Evolutionary conservation across 2,329 filamentous ascomycete species (phyloP), one percentile per base, ranked within the genome.

Genomic region (Cercospora citrullina): DNA sequence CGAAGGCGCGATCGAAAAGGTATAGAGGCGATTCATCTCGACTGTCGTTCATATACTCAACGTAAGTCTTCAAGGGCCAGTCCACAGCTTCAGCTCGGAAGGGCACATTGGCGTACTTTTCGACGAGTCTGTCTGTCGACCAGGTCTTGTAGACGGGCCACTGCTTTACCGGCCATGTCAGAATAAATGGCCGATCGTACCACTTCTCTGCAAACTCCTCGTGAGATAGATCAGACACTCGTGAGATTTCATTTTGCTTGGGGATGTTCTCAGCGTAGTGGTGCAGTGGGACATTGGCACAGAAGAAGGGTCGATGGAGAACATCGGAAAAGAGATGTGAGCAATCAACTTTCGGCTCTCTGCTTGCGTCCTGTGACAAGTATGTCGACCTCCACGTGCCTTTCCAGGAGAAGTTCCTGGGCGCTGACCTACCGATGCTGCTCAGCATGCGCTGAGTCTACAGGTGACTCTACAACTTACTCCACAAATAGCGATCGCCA

Each of bases 41-140:
- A 76, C 87, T 94, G 76, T 91, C 86, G 51, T 84, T 82, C 90
- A 97, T 92, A 79, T 98, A 99, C 55, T 88, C 83, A 70, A 89
- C 83, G 78, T 98, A 98, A 0, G 87, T 91, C n/a, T 85, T 83
- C 70, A 97, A 86, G 0, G 89, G 87, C 94, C 94, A 98, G 80
- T 97, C 93, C 5, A 98, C 94, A 0, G 93, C 91, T 83, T 98
- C 95, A 9, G 94, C 94, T 48, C 93, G 88, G 79, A 98, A 97
- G 61, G 87, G 84, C 2, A 90, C 85, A 60, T 89, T 80, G 0
- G 85, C 83, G 77, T 93, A 93, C 68, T 84, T 82, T n/a, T 82
- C 75, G 0, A 90, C 81, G 0, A 98, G 84, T 9, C 80, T 80
- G n/a, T 90, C 84, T 10, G 91, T 85, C 3, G 87, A 89, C 94